Percentiles rank a stretch among this genome's conserved stretches.
Conservation (phyloP, 2,329 filamentous ascomycete genomes). For the Apiospora pterosperma region DNA sequence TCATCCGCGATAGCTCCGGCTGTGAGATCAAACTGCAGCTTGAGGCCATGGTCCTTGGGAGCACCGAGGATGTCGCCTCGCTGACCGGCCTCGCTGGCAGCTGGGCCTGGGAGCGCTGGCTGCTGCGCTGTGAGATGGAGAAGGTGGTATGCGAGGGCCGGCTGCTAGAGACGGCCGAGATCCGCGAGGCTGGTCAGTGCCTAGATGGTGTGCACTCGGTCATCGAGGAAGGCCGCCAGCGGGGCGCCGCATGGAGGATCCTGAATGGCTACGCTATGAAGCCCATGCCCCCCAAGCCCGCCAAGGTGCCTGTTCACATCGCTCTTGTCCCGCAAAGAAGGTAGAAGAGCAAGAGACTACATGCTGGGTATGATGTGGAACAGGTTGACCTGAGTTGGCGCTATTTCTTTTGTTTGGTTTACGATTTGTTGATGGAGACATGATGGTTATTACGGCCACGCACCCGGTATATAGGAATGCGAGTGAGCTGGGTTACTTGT, state of each 20-base stretch:
- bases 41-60: slow-evolving; percentile 64
- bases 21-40: slow-evolving; percentile 46
- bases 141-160: slow-evolving; percentile 65
- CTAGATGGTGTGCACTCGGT: slow-evolving; percentile 58
- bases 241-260: slow-evolving; percentile 58
- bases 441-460: neutral
- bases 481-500: neutral
- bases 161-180: slow-evolving; percentile 50
- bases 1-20: slow-evolving; percentile 27
- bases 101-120: slow-evolving; percentile 96
- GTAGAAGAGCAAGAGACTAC: neutral
- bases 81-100: slow-evolving; percentile 80
- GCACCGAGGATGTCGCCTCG: slow-evolving; percentile 67
- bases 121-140: slow-evolving; percentile 83
- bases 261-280: slow-evolving; percentile 64
- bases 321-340: neutral
- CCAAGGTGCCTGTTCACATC: slow-evolving; percentile 7
- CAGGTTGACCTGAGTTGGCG: neutral
- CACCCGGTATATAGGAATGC: neutral
- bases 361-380: neutral
- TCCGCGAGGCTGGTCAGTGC: slow-evolving; percentile 55
- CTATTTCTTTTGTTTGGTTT: neutral
- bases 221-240: slow-evolving; percentile 59
- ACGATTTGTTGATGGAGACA: neutral
- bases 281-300: slow-evolving; percentile 42